These are phyloP conservation scores for Phytophthora foliorum DNA, from an alignment of 352 stramenopile species.

Conservation along the genomic window DNA sequence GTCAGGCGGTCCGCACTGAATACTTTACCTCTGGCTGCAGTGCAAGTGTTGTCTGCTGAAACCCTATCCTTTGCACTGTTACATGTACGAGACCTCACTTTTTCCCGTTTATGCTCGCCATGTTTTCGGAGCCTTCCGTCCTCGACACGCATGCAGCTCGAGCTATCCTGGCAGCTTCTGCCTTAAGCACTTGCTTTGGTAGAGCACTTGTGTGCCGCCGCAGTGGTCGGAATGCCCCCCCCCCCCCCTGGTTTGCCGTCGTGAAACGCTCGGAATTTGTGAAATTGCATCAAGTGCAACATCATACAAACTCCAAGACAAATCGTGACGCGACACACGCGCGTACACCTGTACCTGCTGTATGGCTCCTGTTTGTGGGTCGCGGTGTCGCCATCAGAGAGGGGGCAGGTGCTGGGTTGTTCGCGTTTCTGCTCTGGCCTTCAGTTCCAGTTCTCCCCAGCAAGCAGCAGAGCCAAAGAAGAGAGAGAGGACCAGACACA, in stretches of 20 bases:
- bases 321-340: conserved; percentile 60
- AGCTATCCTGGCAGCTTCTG: not conserved
- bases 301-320: conserved; percentile 30
- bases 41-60: conserved; percentile 21
- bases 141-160: not conserved
- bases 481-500: conserved; percentile 10
- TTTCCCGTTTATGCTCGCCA: conserved; percentile 11
- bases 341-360: conserved; percentile 43
- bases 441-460: conserved; percentile 50
- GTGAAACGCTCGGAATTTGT: conserved; percentile 28
- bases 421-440: conserved; percentile 49
- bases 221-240: not conserved
- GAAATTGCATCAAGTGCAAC: conserved; percentile 40
- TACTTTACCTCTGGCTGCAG: conserved; percentile 31
- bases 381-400: conserved; percentile 49
- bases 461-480: conserved; percentile 18
- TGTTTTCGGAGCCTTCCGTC: conserved; percentile 16
- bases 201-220: conserved; percentile 2
- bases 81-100: conserved; percentile 30
- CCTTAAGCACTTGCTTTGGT: not conserved
- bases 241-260: conserved; percentile 4
- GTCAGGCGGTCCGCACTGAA: conserved; percentile 23
- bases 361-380: conserved; percentile 12
- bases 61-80: conserved; percentile 36
- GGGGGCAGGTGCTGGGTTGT: conserved; percentile 40